Conservation (phyloP, 306 rosid species). For the Psophocarpus tetragonolobus region DNA sequence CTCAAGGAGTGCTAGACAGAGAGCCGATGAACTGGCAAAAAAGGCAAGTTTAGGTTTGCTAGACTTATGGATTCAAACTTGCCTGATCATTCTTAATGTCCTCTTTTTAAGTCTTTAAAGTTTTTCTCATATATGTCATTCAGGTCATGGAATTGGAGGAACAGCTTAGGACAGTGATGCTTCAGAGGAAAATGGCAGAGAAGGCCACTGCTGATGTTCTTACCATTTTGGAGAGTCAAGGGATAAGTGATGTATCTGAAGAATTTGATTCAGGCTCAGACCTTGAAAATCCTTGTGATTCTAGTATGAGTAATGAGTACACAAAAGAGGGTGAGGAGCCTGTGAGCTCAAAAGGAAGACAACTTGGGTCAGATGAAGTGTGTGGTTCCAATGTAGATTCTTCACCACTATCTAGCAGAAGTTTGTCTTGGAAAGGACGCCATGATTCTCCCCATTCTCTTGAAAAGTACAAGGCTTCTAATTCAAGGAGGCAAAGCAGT, state of each 20-base stretch:
- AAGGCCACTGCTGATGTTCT: conserved; percentile 91
- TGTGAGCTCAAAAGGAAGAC: conserved; percentile 46
- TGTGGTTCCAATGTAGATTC: conserved; percentile 66
- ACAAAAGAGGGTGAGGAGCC: conserved; percentile 43
- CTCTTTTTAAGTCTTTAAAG: conserved; percentile 5
- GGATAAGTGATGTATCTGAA: conserved; percentile 72
- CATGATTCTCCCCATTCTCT: conserved; percentile 50
- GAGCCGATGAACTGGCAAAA: conserved; percentile 80
- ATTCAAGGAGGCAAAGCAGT: conserved; percentile 55
- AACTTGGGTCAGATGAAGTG: conserved; percentile 52
- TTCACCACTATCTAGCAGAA: conserved; percentile 58
- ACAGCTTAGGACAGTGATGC: conserved; percentile 66
- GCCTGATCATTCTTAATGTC: conserved; percentile 11
- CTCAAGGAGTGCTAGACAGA: conserved; percentile 80
- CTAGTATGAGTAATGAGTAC: conserved; percentile 47
- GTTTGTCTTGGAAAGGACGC: conserved; percentile 96
- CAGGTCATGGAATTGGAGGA: conserved; percentile 89
- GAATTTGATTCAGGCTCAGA: conserved; percentile 74
- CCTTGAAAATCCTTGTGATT: conserved; percentile 62
- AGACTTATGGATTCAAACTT: conserved; percentile 26
- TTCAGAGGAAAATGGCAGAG: conserved; percentile 91
- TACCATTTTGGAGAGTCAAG: conserved; percentile 80
- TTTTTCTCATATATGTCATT: conserved; percentile 13
- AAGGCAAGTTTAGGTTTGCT: conserved; percentile 47
- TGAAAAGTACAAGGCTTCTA: conserved; percentile 57